Conservation (phyloP, 805 yeast species). For the Candida michaelii region DNA sequence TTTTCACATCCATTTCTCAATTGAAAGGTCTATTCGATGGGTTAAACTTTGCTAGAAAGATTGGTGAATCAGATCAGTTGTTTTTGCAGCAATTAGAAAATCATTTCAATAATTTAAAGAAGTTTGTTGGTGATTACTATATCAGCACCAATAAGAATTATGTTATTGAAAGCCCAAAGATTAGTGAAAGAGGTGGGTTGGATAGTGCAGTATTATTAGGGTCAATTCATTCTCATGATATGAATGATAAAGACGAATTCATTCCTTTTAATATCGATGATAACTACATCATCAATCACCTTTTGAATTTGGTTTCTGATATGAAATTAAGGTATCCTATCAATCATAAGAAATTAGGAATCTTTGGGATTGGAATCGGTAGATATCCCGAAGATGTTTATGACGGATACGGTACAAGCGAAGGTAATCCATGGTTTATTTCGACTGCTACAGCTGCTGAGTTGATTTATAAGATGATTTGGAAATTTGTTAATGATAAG, state of each 20-base stretch:
- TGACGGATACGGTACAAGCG: slow-evolving; percentile 67
- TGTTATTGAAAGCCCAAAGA: slow-evolving; percentile 67
- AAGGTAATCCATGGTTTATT: slow-evolving; percentile 94
- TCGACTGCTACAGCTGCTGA: slow-evolving; percentile 71
- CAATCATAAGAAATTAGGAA: slow-evolving; percentile 50
- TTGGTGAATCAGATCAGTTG: slow-evolving; percentile 18
- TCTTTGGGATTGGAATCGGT: slow-evolving; percentile 71
- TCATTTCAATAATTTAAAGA: slow-evolving; percentile 34
- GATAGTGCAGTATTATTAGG: slow-evolving; percentile 75
- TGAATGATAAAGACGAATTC: slow-evolving; percentile 29
- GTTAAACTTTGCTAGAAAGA: slow-evolving; percentile 30
- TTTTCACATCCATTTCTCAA: slow-evolving; percentile 78
- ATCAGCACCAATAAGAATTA: slow-evolving; percentile 30
- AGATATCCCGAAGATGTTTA: slow-evolving; percentile 92
- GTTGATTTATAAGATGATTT: slow-evolving; percentile 54
- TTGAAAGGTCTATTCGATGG: slow-evolving; percentile 65
- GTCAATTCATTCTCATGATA: slow-evolving; percentile 46
- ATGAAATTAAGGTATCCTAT: slow-evolving; percentile 79
- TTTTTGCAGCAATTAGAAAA: slow-evolving; percentile 29
- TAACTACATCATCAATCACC: slow-evolving; percentile 57
- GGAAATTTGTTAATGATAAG: slow-evolving; percentile 37
- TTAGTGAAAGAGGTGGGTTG: slow-evolving; percentile 62
- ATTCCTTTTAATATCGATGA: slow-evolving; percentile 68
- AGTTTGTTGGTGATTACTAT: slow-evolving; percentile 37
- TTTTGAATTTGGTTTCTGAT: slow-evolving; percentile 59